Percentiles rank a stretch among this genome's conserved stretches.
These are phyloP conservation scores for Plasmodium gallinaceum DNA, from an alignment of 169 alveolate genomes.

Conservation along the genomic window DNA sequence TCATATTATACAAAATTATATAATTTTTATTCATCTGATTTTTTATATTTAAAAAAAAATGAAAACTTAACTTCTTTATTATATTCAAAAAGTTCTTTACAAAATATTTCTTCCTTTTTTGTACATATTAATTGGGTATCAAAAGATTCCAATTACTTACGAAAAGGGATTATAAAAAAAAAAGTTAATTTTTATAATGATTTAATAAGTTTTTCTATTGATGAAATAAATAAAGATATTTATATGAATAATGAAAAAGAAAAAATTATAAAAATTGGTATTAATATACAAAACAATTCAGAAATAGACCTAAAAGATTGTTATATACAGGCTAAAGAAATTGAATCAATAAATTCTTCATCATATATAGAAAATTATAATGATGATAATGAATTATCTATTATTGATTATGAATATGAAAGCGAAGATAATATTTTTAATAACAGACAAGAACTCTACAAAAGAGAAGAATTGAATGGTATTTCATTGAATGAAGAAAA, in stretches of 20 bases:
- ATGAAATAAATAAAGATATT: slow-evolving; percentile 18
- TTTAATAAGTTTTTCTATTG: slow-evolving; percentile 38
- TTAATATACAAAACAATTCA: slow-evolving; percentile 51
- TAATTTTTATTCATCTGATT: slow-evolving; percentile 32
- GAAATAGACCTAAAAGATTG: slow-evolving; percentile 30
- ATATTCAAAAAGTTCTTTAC: neutral
- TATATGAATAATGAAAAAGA: slow-evolving; percentile 53
- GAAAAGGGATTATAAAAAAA: slow-evolving; percentile 41
- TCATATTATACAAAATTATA: slow-evolving; percentile 9
- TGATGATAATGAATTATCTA: neutral
- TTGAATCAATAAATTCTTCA: slow-evolving; percentile 17
- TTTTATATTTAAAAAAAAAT: slow-evolving; percentile 29
- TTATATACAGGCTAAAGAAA: slow-evolving; percentile 50
- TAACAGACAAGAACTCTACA: neutral
- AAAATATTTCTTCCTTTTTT: neutral
- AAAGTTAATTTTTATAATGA: slow-evolving; percentile 14
- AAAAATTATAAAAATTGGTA: slow-evolving; percentile 13
- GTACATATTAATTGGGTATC: slow-evolving; percentile 42
- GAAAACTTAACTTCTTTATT: slow-evolving; percentile 26
- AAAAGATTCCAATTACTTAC: neutral
- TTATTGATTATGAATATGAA: neutral
- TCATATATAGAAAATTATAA: neutral
- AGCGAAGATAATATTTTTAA: neutral
- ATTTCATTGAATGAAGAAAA: neutral
- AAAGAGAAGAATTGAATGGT: neutral